Base-by-base conservation (phyloP, 169 alveolate genomes). In the Plasmodium reichenowi region DNA sequence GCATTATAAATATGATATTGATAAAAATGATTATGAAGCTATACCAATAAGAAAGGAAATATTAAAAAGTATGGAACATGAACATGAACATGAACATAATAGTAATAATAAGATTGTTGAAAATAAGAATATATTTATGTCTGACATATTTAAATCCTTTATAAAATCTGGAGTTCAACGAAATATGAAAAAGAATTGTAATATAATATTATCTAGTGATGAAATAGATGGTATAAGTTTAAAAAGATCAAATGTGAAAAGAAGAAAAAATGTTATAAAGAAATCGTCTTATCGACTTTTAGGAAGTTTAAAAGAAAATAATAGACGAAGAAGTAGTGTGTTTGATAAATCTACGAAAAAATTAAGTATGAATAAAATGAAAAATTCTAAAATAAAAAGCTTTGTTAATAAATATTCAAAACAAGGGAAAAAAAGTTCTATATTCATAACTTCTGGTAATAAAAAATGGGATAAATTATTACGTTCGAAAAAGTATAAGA, bases 401-500 rank as follows among this genome's bases (percentile, higher is more conserved):
- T 45, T 64, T 64, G 71, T 78, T 48, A 78, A 78, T 50, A 78
- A 54, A 22, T 26, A 78, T 29, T 20, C 74, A 43, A 78, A 56
- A 67, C 78, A 64, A 62, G 24, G 48, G n/a, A 56, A 20, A 22
- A 83, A 83, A 26, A 68, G 85, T 15, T 56, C 73, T 2, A 68
- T 83, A 32, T 56, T 38, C 22, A 58, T 59, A 70, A 58, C 91
- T 0, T 70, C 91, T 15, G 71, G 48, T 58, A 68, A 71, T 24
- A 83, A 58, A 43, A 67, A 67, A 78, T 13, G 64, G 15, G 90
- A 80, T 59, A 70, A 89, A 73, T 29, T 58, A 12, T 9, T 88
- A 43, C 86, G 89, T 70, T 48, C 72, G 13, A 91, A 72, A 62
- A 29, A 70, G 3, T 56, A 56, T 56, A 62, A 72, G 15, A 45